Evolutionary conservation across 1,284 basidiomycete genomes (phyloP), one percentile per base, ranked within the genome.

Genomic region (Termitomyces sp.): DNA sequence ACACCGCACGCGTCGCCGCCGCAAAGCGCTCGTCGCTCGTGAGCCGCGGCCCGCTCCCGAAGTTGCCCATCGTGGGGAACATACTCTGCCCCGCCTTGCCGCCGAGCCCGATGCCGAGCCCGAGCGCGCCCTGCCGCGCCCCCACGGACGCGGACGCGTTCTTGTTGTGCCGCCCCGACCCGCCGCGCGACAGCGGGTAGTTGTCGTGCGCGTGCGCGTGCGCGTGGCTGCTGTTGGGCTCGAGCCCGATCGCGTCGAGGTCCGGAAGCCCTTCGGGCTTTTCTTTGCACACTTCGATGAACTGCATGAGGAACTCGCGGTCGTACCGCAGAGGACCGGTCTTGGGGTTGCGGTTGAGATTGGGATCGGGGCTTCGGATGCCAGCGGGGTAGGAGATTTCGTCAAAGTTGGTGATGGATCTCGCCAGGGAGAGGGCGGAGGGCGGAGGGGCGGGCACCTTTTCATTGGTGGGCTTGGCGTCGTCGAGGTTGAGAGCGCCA

Each of bases 271-370:
- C 81, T 53, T 89, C 90, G 0, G 97, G 96, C 72, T 94, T 96
- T 71, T 97, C 95, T 70, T 87, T 91, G 78, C 94, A 99, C 52
- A 97, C 76, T 37, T 76, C 75, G 93, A 97, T 97, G 76, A 99
- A 99, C 68, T 99, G 97, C 58, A 99, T 73, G 30, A 99, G 79
- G 83, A 99, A 99, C 41, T 96, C 93, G 46, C 96, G 93, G 71
- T 98, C 94, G 70, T 99, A 88, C 88, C 86, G 86, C 79, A 93
- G 97, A 72, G 94, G 96, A 63, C 95, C 93, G 55, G 84, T 80
- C 64, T 43, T 13, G 11, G 30, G 31, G 21, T 88, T 87, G 14
- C 88, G 88, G 55, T 88, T 83, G 54, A 81, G 76, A 70, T 97
- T 98, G 62, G 98, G 85, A 63, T 93, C 91, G 3, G 95, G 96